phyloP scores from a whole-genome alignment of 495 filamentous ascomycete species.

The Xylaria acuta region DNA sequence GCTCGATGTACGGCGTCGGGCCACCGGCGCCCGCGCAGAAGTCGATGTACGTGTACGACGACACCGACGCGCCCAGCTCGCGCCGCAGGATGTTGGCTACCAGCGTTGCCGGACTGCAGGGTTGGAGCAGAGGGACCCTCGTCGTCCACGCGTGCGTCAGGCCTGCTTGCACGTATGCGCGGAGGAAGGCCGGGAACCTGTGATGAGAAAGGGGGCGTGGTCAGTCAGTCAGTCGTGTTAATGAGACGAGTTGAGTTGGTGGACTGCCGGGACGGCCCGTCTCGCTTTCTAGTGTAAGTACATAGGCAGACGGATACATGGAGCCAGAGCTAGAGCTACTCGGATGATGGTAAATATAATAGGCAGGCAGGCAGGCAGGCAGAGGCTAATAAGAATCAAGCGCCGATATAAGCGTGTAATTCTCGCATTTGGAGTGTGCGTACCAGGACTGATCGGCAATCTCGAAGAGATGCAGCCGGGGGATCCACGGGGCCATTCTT shows the following conservation, averaged over 20 bases:
- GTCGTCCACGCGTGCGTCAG: constrained; percentile 59
- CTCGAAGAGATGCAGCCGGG: constrained; percentile 63
- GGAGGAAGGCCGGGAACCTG: constrained; percentile 61
- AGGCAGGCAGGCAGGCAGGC: too few relatives aligned
- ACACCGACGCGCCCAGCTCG: constrained; percentile 46
- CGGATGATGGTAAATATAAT: not conserved
- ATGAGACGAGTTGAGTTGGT: not conserved
- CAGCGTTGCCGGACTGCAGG: constrained; percentile 51
- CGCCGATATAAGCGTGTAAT: not conserved
- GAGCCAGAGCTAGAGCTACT: not conserved
- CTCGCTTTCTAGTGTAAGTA: not conserved
- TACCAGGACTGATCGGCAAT: constrained; percentile 62
- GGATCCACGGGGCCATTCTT: constrained; percentile 56
- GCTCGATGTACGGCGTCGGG: constrained; percentile 68
- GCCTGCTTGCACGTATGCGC: constrained; percentile 57
- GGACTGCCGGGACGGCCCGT: constrained; percentile 6
- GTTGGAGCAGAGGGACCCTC: constrained; percentile 53
- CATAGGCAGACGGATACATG: not conserved
- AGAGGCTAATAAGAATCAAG: not conserved
- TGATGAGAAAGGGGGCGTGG: not conserved
- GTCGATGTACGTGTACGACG: constrained; percentile 67
- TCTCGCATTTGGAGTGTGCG: constrained; percentile 20
- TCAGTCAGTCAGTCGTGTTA: constrained; percentile 15
- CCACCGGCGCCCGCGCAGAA: constrained; percentile 78
- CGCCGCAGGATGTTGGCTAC: constrained; percentile 55